These are phyloP conservation scores for Scleroderma citrinum DNA, from an alignment of 768 basidiomycete species.

Conservation along the genomic window DNA sequence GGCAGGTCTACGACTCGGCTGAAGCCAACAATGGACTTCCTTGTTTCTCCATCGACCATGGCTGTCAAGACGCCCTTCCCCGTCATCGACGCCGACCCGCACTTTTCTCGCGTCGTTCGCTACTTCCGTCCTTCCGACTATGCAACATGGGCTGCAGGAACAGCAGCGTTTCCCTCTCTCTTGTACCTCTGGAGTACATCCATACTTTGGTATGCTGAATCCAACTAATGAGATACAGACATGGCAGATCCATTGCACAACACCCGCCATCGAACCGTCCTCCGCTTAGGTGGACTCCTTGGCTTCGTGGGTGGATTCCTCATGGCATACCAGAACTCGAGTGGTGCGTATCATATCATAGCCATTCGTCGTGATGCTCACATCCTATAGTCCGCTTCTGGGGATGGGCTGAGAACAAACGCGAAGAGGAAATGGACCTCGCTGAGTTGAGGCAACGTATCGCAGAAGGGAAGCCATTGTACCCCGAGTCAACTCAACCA, in stretches of 20 bases:
- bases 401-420: slow-evolving; percentile 89
- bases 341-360: slow-evolving; percentile 48
- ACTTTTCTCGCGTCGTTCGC: slow-evolving; percentile 77
- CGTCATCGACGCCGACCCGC: slow-evolving; percentile 91
- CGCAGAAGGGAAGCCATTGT: slow-evolving; percentile 74
- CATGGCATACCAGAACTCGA: slow-evolving; percentile 86
- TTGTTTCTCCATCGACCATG: slow-evolving; percentile 16
- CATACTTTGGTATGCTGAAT: slow-evolving; percentile 1
- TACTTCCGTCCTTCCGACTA: slow-evolving; percentile 90
- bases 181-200: slow-evolving; percentile 79
- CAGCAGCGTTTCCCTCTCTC: slow-evolving; percentile 75
- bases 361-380: slow-evolving; percentile 8
- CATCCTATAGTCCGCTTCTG: slow-evolving; percentile 73
- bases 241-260: slow-evolving; percentile 40
- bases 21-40: too few relatives aligned
- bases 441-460: slow-evolving; percentile 73
- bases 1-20: slow-evolving; percentile 18
- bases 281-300: slow-evolving; percentile 61
- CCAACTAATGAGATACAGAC: slow-evolving; percentile 28
- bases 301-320: slow-evolving; percentile 91
- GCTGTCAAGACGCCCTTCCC: slow-evolving; percentile 67
- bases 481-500: slow-evolving; percentile 79
- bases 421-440: slow-evolving; percentile 73
- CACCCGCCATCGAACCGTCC: slow-evolving; percentile 32
- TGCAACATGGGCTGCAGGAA: slow-evolving; percentile 73